A percentile compares a stretch with the other conserved stretches of the same genome.
phyloP scores from a whole-genome alignment of 2,329 filamentous ascomycete genomes.

The Fusarium brevicatenulatum region DNA sequence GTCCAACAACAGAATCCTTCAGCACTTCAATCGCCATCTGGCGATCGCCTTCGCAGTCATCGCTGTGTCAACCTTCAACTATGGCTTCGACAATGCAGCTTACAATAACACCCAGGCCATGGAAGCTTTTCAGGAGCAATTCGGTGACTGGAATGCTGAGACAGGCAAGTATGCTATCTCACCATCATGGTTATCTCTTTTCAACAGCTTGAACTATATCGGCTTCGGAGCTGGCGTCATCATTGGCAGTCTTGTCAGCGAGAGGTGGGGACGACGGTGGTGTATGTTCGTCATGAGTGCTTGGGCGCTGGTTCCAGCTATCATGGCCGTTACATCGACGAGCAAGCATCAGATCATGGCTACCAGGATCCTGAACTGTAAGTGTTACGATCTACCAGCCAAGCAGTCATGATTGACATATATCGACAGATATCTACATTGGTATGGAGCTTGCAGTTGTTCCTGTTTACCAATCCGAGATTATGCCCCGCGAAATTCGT shows the following conservation, averaged over 20 bases:
- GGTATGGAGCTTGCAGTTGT: constrained; percentile 43
- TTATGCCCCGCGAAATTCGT: constrained; percentile 44
- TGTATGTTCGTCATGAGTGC: constrained; percentile 51
- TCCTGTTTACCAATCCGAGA: constrained; percentile 50
- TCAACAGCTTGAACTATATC: constrained; percentile 51
- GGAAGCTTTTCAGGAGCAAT: constrained; percentile 49
- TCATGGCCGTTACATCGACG: constrained; percentile 33
- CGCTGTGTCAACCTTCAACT: constrained; percentile 52
- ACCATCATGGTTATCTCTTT: constrained; percentile 48
- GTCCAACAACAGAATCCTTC: constrained; percentile 21
- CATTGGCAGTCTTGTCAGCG: constrained; percentile 39
- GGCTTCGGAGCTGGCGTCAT: constrained; percentile 47
- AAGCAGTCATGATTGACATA: not conserved
- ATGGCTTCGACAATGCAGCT: constrained; percentile 54
- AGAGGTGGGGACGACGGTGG: constrained; percentile 42
- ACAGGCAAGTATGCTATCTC: constrained; percentile 43
- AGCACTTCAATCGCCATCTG: constrained; percentile 39
- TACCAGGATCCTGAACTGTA: constrained; percentile 34
- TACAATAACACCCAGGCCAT: constrained; percentile 51
- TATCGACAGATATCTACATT: constrained; percentile 17
- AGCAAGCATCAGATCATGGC: constrained; percentile 42
- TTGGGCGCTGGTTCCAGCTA: constrained; percentile 44
- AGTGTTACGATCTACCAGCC: not conserved
- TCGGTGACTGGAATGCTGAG: constrained; percentile 44
- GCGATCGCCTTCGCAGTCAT: constrained; percentile 41